Conservation (phyloP, 1,284 basidiomycete species). For the Apiotrichum sp. region DNA sequence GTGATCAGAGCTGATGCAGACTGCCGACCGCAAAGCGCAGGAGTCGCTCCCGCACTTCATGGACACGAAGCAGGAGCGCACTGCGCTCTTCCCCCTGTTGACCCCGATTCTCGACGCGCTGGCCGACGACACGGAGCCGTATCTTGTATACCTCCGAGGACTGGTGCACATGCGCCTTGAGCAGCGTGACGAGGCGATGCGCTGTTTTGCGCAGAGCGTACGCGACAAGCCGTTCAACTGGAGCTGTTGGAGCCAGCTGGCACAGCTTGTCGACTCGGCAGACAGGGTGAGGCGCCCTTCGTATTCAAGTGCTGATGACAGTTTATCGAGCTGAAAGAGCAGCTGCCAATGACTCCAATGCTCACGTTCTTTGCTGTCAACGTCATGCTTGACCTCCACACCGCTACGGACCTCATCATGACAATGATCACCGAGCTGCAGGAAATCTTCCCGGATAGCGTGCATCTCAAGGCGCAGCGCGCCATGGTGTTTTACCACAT, state of each 20-base stretch:
- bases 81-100: conserved; percentile 65
- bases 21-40: conserved; percentile 47
- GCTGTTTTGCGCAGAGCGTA: conserved; percentile 73
- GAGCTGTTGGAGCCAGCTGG: conserved; percentile 82
- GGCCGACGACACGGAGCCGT: conserved; percentile 63
- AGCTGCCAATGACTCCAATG: conserved; percentile 40
- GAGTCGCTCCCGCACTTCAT: conserved; percentile 46
- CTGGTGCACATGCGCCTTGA: conserved; percentile 71
- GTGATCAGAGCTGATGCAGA: conserved; percentile 30
- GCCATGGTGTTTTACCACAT: conserved; percentile 85
- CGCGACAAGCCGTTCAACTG: conserved; percentile 88
- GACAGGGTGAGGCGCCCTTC: conserved; percentile 62
- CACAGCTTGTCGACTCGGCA: conserved; percentile 73
- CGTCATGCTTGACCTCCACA: conserved; percentile 80
- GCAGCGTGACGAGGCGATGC: conserved; percentile 77
- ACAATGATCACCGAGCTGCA: conserved; percentile 70
- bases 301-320: conserved; percentile 9
- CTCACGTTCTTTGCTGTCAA: conserved; percentile 75
- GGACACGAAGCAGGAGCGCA: conserved; percentile 59
- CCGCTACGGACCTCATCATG: conserved; percentile 70
- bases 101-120: conserved; percentile 58
- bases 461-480: conserved; percentile 78
- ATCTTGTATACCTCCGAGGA: conserved; percentile 68
- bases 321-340: conserved; percentile 45
- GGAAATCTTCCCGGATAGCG: conserved; percentile 72